phyloP scores from a whole-genome alignment of 2,329 filamentous ascomycete species.

The Colletotrichum theobromicola region DNA sequence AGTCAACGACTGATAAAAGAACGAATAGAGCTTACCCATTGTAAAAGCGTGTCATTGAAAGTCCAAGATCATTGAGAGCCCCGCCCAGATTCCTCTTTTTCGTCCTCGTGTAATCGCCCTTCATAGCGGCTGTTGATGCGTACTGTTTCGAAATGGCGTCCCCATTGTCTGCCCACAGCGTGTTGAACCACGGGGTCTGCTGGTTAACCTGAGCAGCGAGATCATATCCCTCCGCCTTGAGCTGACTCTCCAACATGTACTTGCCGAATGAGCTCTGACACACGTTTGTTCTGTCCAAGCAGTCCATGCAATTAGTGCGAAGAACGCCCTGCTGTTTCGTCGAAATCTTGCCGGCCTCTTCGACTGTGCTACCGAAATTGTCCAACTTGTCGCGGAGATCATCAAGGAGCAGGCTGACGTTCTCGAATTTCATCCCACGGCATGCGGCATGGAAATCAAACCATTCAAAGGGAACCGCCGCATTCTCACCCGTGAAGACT shows the following conservation, averaged over 20 bases:
- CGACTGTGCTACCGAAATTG: constrained; percentile 73
- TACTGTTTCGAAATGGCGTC: constrained; percentile 97
- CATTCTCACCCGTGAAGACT: constrained; percentile 45
- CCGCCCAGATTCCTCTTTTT: constrained; percentile 89
- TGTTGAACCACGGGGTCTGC: constrained; percentile 92
- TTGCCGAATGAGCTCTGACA: constrained; percentile 91
- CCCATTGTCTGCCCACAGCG: constrained; percentile 95
- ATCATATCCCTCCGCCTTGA: constrained; percentile 77
- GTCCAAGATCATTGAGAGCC: constrained; percentile 86
- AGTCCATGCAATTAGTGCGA: constrained; percentile 99
- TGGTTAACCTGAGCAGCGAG: constrained; percentile 79
- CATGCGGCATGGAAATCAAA: constrained; percentile 96
- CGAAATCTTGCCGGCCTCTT: constrained; percentile 46
- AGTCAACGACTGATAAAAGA: neutral
- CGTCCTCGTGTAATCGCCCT: constrained; percentile 94
- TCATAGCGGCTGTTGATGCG: constrained; percentile 92
- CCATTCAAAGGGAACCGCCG: constrained; percentile 80
- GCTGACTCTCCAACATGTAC: constrained; percentile 79
- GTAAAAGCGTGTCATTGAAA: constrained; percentile 81
- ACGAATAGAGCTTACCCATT: constrained; percentile 57
- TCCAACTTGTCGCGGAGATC: constrained; percentile 72
- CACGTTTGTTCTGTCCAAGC: constrained; percentile 93
- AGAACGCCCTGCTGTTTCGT: constrained; percentile 74
- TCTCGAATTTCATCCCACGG: constrained; percentile 97
- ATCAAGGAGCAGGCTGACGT: constrained; percentile 81